Evolutionary conservation across 176 grass and related monocot species (phyloP), one percentile per base, ranked within the genome.

Genomic region (Zea mays): DNA sequence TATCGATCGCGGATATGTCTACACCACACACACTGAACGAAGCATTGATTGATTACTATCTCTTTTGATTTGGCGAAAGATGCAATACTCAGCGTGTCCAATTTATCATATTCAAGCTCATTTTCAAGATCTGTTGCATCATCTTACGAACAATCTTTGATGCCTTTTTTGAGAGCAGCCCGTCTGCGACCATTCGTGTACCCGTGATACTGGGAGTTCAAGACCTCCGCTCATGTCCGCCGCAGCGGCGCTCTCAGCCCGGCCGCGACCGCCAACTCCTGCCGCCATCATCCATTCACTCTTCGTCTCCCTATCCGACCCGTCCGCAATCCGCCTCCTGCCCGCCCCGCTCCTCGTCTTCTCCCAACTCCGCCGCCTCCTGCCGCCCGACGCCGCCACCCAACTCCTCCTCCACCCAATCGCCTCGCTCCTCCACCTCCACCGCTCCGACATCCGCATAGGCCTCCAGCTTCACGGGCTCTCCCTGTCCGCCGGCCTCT

Each of bases 381-480:
- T 80, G 1, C 81, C 76, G 27, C 34, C 51, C 16, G 61, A 43
- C 11, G 37, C 86, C 40, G 17, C 59, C 1, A 55, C 51, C 75
- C 76, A 33, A 63, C 34, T 63, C 75, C 80, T 88, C 81, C 86
- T 74, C 71, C 76, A 64, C 45, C 81, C 77, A 76, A 70, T 80
- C 64, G 63, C 71, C 56, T 63, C 56, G 7, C 56, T 88, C 71
- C 77, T 79, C 63, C 40, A 61, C 2, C 65, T 11, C 76, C 63
- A 69, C 70, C 69, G 69, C 63, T 40, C 62, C 75, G 46, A 71
- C 58, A 79, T 34, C 67, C 67, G 40, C n/a, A 1, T 87, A 17
- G 85, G 79, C 48, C 16, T 77, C n/a, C 85, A 87, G 79, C 78
- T 91, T 19, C 89, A 91, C 39, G 77, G 46, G 45, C 81, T 85